These are phyloP conservation scores for Phellinidium pouzarii DNA, from an alignment of 1,284 basidiomycete genomes.

Conservation along the genomic window DNA sequence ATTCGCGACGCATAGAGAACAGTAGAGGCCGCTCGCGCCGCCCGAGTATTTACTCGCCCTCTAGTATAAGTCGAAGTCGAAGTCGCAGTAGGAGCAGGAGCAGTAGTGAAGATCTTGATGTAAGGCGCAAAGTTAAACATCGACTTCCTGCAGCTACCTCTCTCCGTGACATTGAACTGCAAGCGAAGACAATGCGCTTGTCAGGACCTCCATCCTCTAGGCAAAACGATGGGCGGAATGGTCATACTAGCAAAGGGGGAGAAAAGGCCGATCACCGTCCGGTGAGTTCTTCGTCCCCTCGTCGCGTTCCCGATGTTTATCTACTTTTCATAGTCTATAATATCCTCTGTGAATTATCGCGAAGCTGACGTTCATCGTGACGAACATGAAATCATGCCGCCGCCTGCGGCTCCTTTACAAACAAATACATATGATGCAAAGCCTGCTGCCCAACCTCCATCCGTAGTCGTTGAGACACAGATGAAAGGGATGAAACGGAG, in stretches of 20 bases:
- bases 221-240: not conserved
- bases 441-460: not conserved
- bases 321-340: not conserved
- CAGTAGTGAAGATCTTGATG: conserved; percentile 43
- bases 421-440: conserved; percentile 10
- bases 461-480: conserved; percentile 5
- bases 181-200: conserved; percentile 16
- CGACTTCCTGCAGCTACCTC: conserved; percentile 50
- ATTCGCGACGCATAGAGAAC: conserved; percentile 20
- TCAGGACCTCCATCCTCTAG: not conserved
- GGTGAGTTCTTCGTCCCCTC: not conserved
- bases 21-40: conserved; percentile 29
- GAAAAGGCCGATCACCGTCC: not conserved
- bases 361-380: conserved; percentile 16
- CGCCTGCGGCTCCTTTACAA: conserved; percentile 20
- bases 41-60: conserved; percentile 40
- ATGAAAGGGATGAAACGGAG: conserved; percentile 8
- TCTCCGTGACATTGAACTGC: conserved; percentile 33
- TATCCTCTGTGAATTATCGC: conserved; percentile 21
- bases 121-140: conserved; percentile 49
- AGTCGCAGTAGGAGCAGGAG: conserved; percentile 50
- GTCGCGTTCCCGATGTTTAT: not conserved
- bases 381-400: conserved; percentile 25
- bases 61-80: conserved; percentile 41
- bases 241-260: not conserved